A percentile compares a stretch with the other conserved stretches of the same genome.
Evolutionary conservation across 495 filamentous ascomycete genomes (phyloP).

Genomic region (Lindgomyces ingoldianus): DNA sequence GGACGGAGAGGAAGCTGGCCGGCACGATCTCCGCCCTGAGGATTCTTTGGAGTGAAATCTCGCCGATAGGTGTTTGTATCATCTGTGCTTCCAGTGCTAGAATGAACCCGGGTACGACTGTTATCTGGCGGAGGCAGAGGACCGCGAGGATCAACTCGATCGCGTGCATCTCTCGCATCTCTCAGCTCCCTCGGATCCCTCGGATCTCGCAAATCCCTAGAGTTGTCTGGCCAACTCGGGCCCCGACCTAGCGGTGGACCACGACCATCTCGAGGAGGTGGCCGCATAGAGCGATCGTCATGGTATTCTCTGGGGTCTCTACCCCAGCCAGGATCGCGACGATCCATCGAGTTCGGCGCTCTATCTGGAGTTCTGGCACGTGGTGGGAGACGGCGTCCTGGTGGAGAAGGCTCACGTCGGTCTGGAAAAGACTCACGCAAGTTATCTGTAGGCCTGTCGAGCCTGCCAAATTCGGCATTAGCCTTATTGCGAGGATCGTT

Average conservation of each 20-base stretch:
- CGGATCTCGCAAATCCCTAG: constrained; percentile 15
- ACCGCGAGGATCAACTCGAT: constrained; percentile 17
- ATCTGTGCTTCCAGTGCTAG: neutral
- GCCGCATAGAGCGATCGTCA: constrained; percentile 33
- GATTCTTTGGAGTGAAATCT: constrained; percentile 8
- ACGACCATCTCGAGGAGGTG: constrained; percentile 32
- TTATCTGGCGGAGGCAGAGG: constrained; percentile 13
- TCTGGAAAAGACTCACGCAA: constrained; percentile 25
- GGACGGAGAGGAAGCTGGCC: constrained; percentile 2
- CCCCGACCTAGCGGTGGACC: constrained; percentile 8
- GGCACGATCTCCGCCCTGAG: constrained; percentile 12
- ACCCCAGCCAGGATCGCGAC: constrained; percentile 28
- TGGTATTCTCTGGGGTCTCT: constrained; percentile 20
- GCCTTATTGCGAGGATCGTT: constrained; percentile 26
- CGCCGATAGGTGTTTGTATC: constrained; percentile 21
- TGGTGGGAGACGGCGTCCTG: constrained; percentile 29
- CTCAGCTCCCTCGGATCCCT: constrained; percentile 23
- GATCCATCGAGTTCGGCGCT: constrained; percentile 23
- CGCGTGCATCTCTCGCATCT: constrained; percentile 24
- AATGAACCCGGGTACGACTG: constrained; percentile 23
- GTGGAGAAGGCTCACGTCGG: constrained; percentile 40
- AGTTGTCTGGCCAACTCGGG: constrained; percentile 16
- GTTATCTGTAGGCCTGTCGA: constrained; percentile 37
- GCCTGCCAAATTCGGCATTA: constrained; percentile 39
- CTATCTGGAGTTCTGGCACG: constrained; percentile 39